Evolutionary conservation across 2,329 filamentous ascomycete species (phyloP).

Genomic region (Epicoccum sorghinum): DNA sequence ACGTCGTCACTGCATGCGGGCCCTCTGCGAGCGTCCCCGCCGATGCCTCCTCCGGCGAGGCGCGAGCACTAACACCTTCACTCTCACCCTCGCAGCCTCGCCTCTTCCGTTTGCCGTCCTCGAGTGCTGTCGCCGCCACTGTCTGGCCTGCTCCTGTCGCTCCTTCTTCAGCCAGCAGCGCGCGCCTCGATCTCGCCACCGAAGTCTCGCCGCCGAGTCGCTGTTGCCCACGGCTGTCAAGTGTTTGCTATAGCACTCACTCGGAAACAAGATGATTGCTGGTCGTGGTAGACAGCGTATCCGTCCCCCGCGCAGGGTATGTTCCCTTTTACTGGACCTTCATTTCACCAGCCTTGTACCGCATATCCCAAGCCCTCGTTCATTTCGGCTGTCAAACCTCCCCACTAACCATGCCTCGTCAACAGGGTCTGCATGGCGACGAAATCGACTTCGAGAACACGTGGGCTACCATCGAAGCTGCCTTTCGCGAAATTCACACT

Average conservation of each 20-base stretch:
- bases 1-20: slow-evolving; percentile 28
- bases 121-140: not conserved
- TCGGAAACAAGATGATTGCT: slow-evolving; percentile 54
- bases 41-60: not conserved
- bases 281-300: slow-evolving; percentile 67
- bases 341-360: not conserved
- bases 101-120: not conserved
- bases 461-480: slow-evolving; percentile 78
- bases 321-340: slow-evolving; percentile 37
- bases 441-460: slow-evolving; percentile 81
- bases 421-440: slow-evolving; percentile 65
- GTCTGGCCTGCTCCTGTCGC: not conserved
- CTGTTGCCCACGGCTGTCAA: not conserved
- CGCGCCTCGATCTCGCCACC: slow-evolving; percentile 3
- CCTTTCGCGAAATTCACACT: slow-evolving; percentile 85
- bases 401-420: slow-evolving; percentile 18
- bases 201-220: not conserved
- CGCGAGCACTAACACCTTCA: slow-evolving; percentile 8
- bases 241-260: not conserved
- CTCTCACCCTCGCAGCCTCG: not conserved
- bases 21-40: slow-evolving; percentile 10
- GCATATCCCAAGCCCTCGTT: slow-evolving; percentile 5
- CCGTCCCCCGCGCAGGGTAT: slow-evolving; percentile 69
- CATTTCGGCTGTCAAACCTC: slow-evolving; percentile 4
- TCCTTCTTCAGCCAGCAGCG: slow-evolving; percentile 1